Evolutionary conservation across 257 asterid species (phyloP).

Genomic region (Gardenia jasminoides): DNA sequence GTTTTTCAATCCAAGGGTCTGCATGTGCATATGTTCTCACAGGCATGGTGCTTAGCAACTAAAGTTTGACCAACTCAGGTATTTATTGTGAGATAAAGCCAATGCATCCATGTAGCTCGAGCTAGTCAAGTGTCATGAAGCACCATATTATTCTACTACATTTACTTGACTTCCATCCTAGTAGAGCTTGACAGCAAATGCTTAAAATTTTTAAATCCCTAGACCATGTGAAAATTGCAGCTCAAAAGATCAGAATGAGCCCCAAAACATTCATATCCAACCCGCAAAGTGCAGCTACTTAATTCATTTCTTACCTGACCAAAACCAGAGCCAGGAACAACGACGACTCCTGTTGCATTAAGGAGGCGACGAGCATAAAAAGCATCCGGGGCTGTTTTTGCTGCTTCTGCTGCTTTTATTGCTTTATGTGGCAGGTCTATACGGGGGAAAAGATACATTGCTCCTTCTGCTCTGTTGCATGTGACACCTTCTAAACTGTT

Average conservation of each 20-base stretch:
- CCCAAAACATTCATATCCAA: neutral
- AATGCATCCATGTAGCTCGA: neutral
- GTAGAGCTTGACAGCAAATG: neutral
- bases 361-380: slow-evolving; percentile 75
- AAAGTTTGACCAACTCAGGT: neutral
- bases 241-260: neutral
- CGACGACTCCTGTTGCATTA: slow-evolving; percentile 83
- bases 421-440: slow-evolving; percentile 74
- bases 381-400: slow-evolving; percentile 68
- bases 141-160: neutral
- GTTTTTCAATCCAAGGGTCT: neutral
- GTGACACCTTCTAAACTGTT: slow-evolving; percentile 83
- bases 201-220: neutral
- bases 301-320: slow-evolving; percentile 58
- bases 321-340: slow-evolving; percentile 98
- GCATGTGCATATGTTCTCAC: neutral
- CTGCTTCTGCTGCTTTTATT: slow-evolving; percentile 77
- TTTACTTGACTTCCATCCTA: neutral
- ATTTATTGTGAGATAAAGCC: neutral
- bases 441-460: slow-evolving; percentile 93
- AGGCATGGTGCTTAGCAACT: neutral
- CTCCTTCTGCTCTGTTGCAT: slow-evolving; percentile 98
- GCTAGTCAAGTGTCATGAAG: neutral
- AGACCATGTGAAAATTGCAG: neutral
- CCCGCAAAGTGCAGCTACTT: neutral